These are phyloP conservation scores for Tirmania nivea DNA, from an alignment of 495 filamentous ascomycete species.

Conservation along the genomic window DNA sequence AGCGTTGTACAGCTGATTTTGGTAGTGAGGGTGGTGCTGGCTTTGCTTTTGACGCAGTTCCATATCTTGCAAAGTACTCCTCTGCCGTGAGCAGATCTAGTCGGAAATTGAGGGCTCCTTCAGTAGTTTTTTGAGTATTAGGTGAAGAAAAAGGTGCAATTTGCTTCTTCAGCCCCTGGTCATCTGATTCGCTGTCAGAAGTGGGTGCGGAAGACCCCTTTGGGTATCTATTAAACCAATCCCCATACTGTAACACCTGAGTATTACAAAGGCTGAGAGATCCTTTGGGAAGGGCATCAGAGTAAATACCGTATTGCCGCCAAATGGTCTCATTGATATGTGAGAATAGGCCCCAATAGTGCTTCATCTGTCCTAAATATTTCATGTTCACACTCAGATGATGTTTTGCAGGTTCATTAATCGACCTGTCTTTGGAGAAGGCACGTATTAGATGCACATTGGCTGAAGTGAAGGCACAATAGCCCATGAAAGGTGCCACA, in stretches of 20 bases:
- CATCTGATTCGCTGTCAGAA: constrained; percentile 23
- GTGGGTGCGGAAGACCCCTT: constrained; percentile 39
- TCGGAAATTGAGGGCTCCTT: constrained; percentile 13
- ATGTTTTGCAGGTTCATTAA: constrained; percentile 59
- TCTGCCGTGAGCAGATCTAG: constrained; percentile 82
- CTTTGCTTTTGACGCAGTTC: constrained; percentile 35
- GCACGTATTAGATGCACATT: constrained; percentile 84
- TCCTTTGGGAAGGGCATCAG: constrained; percentile 45
- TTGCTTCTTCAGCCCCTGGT: constrained; percentile 4
- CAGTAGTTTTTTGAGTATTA: constrained; percentile 4
- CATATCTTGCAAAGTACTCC: constrained; percentile 75
- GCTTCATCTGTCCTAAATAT: constrained; percentile 85
- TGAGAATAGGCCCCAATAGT: constrained; percentile 94
- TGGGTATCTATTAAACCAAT: constrained; percentile 93
- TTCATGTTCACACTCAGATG: constrained; percentile 76
- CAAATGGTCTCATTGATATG: constrained; percentile 87
- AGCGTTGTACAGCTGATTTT: constrained; percentile 24
- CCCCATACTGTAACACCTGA: constrained; percentile 80
- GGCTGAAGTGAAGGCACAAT: constrained; percentile 79
- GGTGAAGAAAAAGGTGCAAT: neutral
- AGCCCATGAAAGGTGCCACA: constrained; percentile 79
- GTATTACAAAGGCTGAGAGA: constrained; percentile 31
- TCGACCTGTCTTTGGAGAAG: constrained; percentile 56
- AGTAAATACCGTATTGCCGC: constrained; percentile 67
- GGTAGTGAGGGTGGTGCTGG: constrained; percentile 16